Base-by-base conservation (phyloP, 2,329 filamentous ascomycete genomes). In the Ceratocystis ficicola region DNA sequence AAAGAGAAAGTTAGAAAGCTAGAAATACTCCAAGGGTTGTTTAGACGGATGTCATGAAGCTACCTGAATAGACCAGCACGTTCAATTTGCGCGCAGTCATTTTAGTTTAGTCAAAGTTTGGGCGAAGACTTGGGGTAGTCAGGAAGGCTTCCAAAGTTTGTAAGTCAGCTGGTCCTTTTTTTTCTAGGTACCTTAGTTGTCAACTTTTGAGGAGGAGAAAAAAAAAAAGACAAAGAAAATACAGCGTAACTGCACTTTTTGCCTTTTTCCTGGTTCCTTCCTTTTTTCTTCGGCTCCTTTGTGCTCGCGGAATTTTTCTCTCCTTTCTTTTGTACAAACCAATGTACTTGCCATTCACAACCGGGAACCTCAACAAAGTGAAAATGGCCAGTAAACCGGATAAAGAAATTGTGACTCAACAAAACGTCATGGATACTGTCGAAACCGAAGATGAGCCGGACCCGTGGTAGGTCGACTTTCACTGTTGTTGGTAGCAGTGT, bases 51-150 rank as follows among this genome's bases (percentile, higher is more conserved):
- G 12, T 59, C 5, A 17, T 4, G 25, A 72, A 71, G 74, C 73
- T 79, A 92, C 90, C 91, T 71, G 90, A 88, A 73, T 97, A 97
- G 64, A 99, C 90, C 70, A 97, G 82, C 66, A 99, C 87, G 74
- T 99, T 97, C 77, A 96, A 82, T 73, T 85, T 87, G 73, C 83
- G 84, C 32, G 81, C 77, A 7, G 84, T 78, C 85, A 93, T 90
- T 70, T 65, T 71, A 65, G 12, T 64, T 59, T 7, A 30, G 52
- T 17, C 2, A 30, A 28, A 6, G 52, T n/a, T 7, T 57, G 52
- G 32, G 41, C 8, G n/a, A 20, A 61, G 59, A 15, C n/a, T 20
- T 25, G 48, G 20, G 22, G 12, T 15, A 15, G 48, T 12, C 3
- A 28, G 10, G 20, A 28, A 10, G 25, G 22, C 15, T 15, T 52